Evolutionary conservation across 2,329 filamentous ascomycete species (phyloP), one percentile per base, ranked within the genome.

Genomic region (Chaetomium globosum): DNA sequence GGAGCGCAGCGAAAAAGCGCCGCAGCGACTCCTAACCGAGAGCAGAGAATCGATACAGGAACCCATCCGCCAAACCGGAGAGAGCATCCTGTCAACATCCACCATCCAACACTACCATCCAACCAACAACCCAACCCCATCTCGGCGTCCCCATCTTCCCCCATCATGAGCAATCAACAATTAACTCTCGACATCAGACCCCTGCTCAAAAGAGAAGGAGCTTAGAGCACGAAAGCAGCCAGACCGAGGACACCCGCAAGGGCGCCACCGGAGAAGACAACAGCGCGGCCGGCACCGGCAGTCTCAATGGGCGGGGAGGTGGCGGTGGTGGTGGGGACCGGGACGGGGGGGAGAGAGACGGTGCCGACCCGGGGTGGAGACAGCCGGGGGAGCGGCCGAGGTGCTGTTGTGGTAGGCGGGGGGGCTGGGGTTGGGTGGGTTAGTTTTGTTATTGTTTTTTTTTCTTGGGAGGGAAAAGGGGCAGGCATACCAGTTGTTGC

Each of bases 181-280:
- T 56, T 36, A 57, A 39, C 48, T 13, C 19, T n/a, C 30, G 9
- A n/a, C 31, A n/a, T n/a, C n/a, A 56, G 26, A 26, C 28, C 51
- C 49, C 19, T 28, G n/a, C 9, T 10, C 13, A 31, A 28, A 2
- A 31, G 4, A 16, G 16, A 33, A n/a, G n/a, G 13, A 31, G 80
- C 82, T 84, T 86, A 87, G 80, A 87, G 81, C 74, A 82, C 74
- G 76, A 83, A 79, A 75, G 83, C 85, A 74, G 83, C 85, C 67
- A 87, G 75, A 74, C 82, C 86, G 75, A 87, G 79, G 71, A 87
- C 75, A 80, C 82, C 85, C 71, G 83, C 85, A 72, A 88, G 82
- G 71, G 80, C 83, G 67, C 82, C 86, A 69, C 84, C 85, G 51
- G 85, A 86, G 72, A 86, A 76, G 73, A 79, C 82, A 70, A 81